Evolutionary conservation across 805 yeast species (phyloP), one percentile per base, ranked within the genome.

Genomic region (Candida maltosa): DNA sequence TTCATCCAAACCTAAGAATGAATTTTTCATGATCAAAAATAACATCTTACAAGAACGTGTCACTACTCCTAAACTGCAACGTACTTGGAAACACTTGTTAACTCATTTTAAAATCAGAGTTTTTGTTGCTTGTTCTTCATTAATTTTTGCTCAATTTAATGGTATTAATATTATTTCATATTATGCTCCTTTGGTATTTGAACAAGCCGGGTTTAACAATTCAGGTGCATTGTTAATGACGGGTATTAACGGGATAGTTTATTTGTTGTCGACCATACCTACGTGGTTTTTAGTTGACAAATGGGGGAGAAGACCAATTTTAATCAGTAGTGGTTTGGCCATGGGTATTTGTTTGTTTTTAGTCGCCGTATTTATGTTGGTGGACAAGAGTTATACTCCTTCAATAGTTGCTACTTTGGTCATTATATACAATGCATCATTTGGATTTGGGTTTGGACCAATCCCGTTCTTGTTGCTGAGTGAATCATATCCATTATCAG

Each of bases 81-180:
- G 75, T 34, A 56, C 65, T 4, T 71, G 74, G 67, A 55, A 50
- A 20, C 62, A 62, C 40, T 54, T 71, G 61, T 60, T 70, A 36
- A 50, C 51, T 28, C 59, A 54, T 34, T 69, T 73, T 47, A 40
- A 56, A 34, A 45, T 48, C 9, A 36, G 72, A 17, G 58, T 65
- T 14, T 48, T 60, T 31, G 39, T 67, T 39, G 73, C 63, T 14
- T 67, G 73, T 40, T 60, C 68, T 15, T 67, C 71, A 8, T 49
- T 68, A 46, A 68, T 62, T 8, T 66, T 66, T 52, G 73, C 73
- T 14, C 73, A 68, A 41, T 62, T 68, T 38, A 68, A 68, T 38
- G 83, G 83, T 16, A 76, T 77, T 44, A 78, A 78, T 47, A 65
- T 77, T 35, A 72, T 78, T 26, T 67, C 76, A 1, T 77, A 75